phyloP scores from a whole-genome alignment of 2,329 filamentous ascomycete genomes.

The Leptodontidium sp. region DNA sequence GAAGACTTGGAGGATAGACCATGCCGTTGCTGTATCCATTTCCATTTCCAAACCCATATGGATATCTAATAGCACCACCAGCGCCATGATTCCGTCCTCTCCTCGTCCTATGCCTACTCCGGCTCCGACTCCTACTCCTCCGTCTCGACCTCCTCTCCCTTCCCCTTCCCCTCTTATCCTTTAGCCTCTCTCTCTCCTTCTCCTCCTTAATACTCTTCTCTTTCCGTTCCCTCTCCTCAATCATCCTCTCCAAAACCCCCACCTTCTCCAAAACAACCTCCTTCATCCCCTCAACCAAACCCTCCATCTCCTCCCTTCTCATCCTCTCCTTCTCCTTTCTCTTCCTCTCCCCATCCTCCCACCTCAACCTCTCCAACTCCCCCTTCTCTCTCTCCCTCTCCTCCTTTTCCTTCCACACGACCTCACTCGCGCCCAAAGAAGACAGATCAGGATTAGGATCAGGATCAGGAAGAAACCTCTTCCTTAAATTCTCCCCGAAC shows the following conservation, averaged over 20 bases:
- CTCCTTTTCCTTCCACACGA: background rate
- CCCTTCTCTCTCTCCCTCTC: background rate
- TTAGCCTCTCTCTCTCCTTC: background rate
- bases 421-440: background rate
- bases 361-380: background rate
- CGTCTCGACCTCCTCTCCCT: background rate
- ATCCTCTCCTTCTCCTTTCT: constrained; percentile 16
- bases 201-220: background rate
- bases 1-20: background rate
- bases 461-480: background rate
- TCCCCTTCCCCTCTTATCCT: background rate
- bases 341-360: constrained; percentile 8
- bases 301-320: background rate
- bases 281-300: background rate
- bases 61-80: no score
- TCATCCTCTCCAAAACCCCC: background rate
- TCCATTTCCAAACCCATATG: background rate
- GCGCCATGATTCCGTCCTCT: background rate
- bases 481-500: background rate
- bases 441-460: no score
- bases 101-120: background rate
- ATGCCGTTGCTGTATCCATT: background rate
- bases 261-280: background rate
- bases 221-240: constrained; percentile 3
- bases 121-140: background rate